Evolutionary conservation across 2,329 filamentous ascomycete species (phyloP).

Genomic region (Gnomoniopsis sp.): DNA sequence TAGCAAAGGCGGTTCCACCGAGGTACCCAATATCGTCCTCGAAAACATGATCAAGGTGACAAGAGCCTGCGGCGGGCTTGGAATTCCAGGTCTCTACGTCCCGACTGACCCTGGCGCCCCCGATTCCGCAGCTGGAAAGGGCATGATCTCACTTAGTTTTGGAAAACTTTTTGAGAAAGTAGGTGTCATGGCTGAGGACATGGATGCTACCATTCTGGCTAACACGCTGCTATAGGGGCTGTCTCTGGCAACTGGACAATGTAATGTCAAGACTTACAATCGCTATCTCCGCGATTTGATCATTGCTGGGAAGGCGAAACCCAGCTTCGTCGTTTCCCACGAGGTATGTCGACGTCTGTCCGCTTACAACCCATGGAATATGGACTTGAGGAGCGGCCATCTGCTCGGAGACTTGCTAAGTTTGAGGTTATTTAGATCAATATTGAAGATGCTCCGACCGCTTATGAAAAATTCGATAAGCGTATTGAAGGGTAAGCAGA

Average conservation of each 20-base stretch:
- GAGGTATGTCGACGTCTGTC: constrained; percentile 30
- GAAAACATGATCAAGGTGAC: constrained; percentile 64
- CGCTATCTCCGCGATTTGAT: constrained; percentile 64
- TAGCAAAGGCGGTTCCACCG: constrained; percentile 49
- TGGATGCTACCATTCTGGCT: neutral
- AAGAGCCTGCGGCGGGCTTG: constrained; percentile 57
- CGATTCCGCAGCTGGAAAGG: constrained; percentile 57
- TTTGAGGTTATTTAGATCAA: constrained; percentile 33
- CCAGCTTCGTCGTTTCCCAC: constrained; percentile 64
- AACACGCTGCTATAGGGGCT: constrained; percentile 42
- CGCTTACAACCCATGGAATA: neutral
- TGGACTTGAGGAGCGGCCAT: neutral
- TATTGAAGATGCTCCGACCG: constrained; percentile 57
- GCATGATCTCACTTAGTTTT: constrained; percentile 61
- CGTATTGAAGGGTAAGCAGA: constrained; percentile 53
- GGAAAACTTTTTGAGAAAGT: constrained; percentile 68
- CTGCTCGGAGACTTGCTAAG: neutral
- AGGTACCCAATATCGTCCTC: constrained; percentile 60
- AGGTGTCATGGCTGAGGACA: constrained; percentile 6
- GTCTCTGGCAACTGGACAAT: constrained; percentile 59
- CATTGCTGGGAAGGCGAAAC: constrained; percentile 60
- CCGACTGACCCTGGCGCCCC: constrained; percentile 59
- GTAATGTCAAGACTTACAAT: constrained; percentile 68
- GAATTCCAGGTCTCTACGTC: constrained; percentile 53
- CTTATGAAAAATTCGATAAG: constrained; percentile 65